These are phyloP conservation scores for Pseudomicrostroma phylloplanum DNA, from an alignment of 1,284 basidiomycete genomes.

Conservation along the genomic window DNA sequence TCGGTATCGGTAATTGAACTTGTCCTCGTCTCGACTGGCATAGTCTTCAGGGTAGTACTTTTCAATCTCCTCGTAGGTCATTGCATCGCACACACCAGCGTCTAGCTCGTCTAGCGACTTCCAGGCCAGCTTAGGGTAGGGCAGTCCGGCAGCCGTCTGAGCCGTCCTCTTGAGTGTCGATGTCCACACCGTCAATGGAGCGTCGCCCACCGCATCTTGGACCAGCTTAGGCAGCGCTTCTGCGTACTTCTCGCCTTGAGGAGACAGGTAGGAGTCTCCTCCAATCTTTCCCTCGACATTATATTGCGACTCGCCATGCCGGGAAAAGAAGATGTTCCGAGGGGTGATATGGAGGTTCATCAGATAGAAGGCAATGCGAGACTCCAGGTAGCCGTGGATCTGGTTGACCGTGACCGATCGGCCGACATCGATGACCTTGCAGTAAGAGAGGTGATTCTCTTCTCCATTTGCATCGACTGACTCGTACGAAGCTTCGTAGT, in stretches of 20 bases:
- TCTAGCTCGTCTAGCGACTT: conserved; percentile 97
- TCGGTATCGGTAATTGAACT: conserved; percentile 94
- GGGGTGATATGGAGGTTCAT: conserved; percentile 98
- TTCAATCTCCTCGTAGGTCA: conserved; percentile 99
- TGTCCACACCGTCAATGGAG: conserved; percentile 90
- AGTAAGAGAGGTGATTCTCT: conserved; percentile 61
- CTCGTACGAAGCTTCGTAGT: conserved; percentile 94
- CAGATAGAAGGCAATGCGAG: conserved; percentile 93
- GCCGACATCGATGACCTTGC: conserved; percentile 52
- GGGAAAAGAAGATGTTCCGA: conserved; percentile 87
- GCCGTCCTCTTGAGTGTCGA: conserved; percentile 87
- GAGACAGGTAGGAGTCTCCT: conserved; percentile 82
- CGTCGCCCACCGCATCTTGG: conserved; percentile 82
- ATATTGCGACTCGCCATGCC: conserved; percentile 97
- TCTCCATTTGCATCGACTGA: conserved; percentile 62
- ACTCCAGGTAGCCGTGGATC: conserved; percentile 74
- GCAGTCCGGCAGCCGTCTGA: conserved; percentile 75
- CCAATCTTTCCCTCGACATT: conserved; percentile 97
- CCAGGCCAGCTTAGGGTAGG: conserved; percentile 92
- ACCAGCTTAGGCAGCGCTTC: conserved; percentile 78
- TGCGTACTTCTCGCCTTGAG: conserved; percentile 78
- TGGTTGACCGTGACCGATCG: conserved; percentile 43
- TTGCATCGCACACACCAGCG: conserved; percentile 96
- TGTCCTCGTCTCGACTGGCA: conserved; percentile 96
- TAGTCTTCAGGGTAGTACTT: conserved; percentile 93